phyloP scores from a whole-genome alignment of 768 basidiomycete species.

The Agrocybe praecox region DNA sequence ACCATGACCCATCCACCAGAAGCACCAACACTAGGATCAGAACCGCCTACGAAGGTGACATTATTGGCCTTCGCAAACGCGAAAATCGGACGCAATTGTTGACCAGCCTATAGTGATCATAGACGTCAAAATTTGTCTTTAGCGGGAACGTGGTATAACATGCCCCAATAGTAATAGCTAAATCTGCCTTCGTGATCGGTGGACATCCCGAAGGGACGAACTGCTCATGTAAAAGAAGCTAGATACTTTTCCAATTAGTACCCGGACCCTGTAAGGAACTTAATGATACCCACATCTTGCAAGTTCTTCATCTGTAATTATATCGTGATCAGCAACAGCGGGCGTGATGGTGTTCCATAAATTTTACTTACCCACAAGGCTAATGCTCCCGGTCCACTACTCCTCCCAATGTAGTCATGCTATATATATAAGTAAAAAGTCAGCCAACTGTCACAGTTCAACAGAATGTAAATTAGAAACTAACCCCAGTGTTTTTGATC shows the following conservation, averaged over 20 bases:
- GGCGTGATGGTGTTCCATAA: too few species aligned
- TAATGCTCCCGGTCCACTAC: slow-evolving; percentile 44
- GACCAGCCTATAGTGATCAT: slow-evolving; percentile 21
- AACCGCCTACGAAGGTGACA: slow-evolving; percentile 17
- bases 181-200: slow-evolving; percentile 4
- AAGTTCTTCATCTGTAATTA: slow-evolving; percentile 24
- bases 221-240: slow-evolving; percentile 1
- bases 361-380: slow-evolving; percentile 43
- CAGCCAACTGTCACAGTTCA: too few species aligned
- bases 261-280: not conserved
- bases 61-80: slow-evolving; percentile 15
- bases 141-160: not conserved
- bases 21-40: slow-evolving; percentile 20
- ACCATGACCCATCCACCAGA: slow-evolving; percentile 24
- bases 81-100: slow-evolving; percentile 15
- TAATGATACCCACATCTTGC: slow-evolving; percentile 12
- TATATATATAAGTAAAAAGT: slow-evolving; percentile 15
- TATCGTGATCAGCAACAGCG: too few species aligned
- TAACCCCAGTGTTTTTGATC: slow-evolving; percentile 55
- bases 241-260: not conserved
- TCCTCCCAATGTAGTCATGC: slow-evolving; percentile 55
- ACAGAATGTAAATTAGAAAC: too few species aligned
- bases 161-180: slow-evolving; percentile 25
- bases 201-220: slow-evolving; percentile 16
- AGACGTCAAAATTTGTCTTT: too few species aligned